Evolutionary conservation across 768 basidiomycete species (phyloP).

Genomic region (Hygrophorus pudorinus): DNA sequence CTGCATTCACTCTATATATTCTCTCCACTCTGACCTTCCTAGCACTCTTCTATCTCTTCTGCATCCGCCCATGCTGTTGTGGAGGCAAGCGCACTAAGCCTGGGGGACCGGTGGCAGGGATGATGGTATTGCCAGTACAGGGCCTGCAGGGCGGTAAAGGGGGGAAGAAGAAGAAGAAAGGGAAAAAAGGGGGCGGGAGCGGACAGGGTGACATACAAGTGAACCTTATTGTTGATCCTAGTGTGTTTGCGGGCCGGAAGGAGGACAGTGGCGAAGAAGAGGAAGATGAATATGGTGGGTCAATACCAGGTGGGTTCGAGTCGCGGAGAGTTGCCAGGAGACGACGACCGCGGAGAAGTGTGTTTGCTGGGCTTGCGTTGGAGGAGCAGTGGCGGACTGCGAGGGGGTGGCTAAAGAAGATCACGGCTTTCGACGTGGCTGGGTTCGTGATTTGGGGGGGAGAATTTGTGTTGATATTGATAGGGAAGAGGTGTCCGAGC

Average conservation of each 20-base stretch:
- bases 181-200: constrained; percentile 31
- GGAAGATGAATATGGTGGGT: constrained; percentile 26
- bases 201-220: constrained; percentile 48
- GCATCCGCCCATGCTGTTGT: constrained; percentile 50
- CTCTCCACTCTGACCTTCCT: constrained; percentile 45
- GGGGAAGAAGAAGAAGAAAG: constrained; percentile 22
- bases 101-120: constrained; percentile 23
- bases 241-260: constrained; percentile 34
- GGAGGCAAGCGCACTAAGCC: constrained; percentile 18
- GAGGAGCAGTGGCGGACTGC: constrained; percentile 56
- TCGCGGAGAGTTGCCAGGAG: constrained; percentile 16
- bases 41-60: constrained; percentile 42
- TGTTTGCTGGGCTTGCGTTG: constrained; percentile 52
- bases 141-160: constrained; percentile 34
- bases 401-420: constrained; percentile 41
- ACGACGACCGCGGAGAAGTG: constrained; percentile 33
- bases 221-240: constrained; percentile 64
- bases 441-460: constrained; percentile 45
- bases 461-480: constrained; percentile 48
- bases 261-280: constrained; percentile 29
- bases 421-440: constrained; percentile 38
- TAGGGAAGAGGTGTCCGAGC: constrained; percentile 54
- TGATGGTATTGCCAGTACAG: constrained; percentile 59
- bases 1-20: constrained; percentile 48
- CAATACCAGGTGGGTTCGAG: constrained; percentile 27